Percentiles rank a stretch among this genome's conserved stretches.
phyloP scores from a whole-genome alignment of 202 grass and related monocot genomes.

The Eragrostis tef region DNA sequence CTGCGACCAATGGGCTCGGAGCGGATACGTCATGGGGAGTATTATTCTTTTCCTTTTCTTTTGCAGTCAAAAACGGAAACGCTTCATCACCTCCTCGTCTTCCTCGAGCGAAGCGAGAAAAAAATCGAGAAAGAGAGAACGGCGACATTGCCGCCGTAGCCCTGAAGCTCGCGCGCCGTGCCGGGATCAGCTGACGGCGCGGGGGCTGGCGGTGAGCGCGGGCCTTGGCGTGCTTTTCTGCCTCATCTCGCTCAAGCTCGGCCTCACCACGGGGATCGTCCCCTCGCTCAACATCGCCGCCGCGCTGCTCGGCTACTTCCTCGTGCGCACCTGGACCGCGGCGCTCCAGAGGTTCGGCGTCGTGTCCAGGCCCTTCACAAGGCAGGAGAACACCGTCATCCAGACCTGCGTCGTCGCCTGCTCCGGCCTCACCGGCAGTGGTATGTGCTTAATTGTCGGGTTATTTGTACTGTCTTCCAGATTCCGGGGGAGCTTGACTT shows the following conservation, averaged over 20 bases:
- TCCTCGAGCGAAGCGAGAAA: too few relatives aligned
- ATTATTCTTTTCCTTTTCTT: too few relatives aligned
- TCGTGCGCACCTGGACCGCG: conserved; percentile 61
- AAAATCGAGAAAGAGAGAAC: too few relatives aligned
- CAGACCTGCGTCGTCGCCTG: conserved; percentile 82
- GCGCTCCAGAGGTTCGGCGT: conserved; percentile 51
- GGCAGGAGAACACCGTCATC: conserved; percentile 90
- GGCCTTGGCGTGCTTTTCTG: conserved; percentile 70
- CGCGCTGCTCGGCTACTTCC: conserved; percentile 72
- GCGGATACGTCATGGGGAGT: too few relatives aligned
- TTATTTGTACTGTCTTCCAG: neutral
- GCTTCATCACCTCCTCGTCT: too few relatives aligned
- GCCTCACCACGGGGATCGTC: conserved; percentile 64
- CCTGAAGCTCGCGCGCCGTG: conserved; percentile 25
- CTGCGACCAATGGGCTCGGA: too few relatives aligned
- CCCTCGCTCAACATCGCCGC: conserved; percentile 76
- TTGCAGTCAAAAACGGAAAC: too few relatives aligned
- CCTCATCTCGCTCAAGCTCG: conserved; percentile 76
- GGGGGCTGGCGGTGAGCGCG: conserved; percentile 64
- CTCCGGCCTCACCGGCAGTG: conserved; percentile 72
- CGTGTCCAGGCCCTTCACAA: conserved; percentile 68
- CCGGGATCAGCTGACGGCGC: conserved; percentile 68
- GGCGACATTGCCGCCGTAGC: neutral
- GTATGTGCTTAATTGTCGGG: conserved; percentile 45
- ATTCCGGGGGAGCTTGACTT: neutral